Conservation (phyloP, 2,329 filamentous ascomycete genomes). For the Colletotrichum lentis region DNA sequence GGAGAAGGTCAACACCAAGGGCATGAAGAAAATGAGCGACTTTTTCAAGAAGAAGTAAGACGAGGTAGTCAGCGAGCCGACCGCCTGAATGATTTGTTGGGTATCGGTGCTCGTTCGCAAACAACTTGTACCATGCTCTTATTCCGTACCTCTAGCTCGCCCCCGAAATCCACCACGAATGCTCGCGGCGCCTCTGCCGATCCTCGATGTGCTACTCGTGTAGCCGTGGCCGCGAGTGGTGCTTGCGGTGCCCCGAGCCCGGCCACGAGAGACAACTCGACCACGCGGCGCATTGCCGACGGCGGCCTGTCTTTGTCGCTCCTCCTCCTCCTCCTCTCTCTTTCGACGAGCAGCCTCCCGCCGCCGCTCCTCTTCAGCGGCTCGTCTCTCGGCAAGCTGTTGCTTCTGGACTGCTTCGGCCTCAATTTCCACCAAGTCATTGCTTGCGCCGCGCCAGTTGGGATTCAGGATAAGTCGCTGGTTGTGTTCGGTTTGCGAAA, state of each 20-base stretch:
- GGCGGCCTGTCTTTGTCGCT: constrained; percentile 52
- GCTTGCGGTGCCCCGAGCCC: constrained; percentile 24
- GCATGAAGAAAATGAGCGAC: constrained; percentile 96
- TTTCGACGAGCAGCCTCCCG: constrained; percentile 73
- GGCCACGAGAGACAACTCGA: constrained; percentile 31
- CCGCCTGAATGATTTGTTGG: constrained; percentile 26
- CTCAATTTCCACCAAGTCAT: constrained; percentile 87
- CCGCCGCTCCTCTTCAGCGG: constrained; percentile 79
- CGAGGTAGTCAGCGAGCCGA: constrained; percentile 21
- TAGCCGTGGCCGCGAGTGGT: constrained; percentile 35
- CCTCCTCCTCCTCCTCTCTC: constrained; percentile 67
- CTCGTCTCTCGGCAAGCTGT: constrained; percentile 79
- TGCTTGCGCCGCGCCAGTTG: constrained; percentile 85
- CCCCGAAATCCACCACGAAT: constrained; percentile 37
- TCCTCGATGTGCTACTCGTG: constrained; percentile 37
- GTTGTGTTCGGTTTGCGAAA: constrained; percentile 97
- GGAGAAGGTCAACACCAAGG: constrained; percentile 87
- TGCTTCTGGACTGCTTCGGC: constrained; percentile 77
- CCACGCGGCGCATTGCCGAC: constrained; percentile 35
- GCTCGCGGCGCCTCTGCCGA: constrained; percentile 37
- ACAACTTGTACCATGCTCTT: constrained; percentile 23
- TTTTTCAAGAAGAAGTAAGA: constrained; percentile 81
- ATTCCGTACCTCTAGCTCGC: constrained; percentile 32
- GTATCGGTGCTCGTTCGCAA: constrained; percentile 36
- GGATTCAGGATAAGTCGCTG: constrained; percentile 90